These are phyloP conservation scores for Pyrenochaeta sp. DNA, from an alignment of 2,329 filamentous ascomycete species.

Conservation along the genomic window DNA sequence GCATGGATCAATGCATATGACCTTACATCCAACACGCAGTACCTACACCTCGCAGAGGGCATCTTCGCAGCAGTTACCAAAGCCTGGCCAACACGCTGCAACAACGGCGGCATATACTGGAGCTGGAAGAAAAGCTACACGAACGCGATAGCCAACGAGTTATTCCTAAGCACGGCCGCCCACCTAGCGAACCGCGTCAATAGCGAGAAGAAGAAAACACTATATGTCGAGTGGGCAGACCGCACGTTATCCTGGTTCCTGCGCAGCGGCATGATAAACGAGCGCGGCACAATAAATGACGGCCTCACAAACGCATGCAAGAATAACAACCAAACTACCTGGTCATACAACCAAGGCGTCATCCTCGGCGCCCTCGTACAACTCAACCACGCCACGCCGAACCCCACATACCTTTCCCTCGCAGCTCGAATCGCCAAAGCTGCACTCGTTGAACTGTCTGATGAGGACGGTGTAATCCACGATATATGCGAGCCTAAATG, in stretches of 20 bases:
- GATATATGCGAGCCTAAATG: slow-evolving; percentile 52
- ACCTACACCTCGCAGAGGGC: slow-evolving; percentile 57
- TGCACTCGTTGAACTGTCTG: slow-evolving; percentile 47
- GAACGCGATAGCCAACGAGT: slow-evolving; percentile 65
- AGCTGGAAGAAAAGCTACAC: slow-evolving; percentile 56
- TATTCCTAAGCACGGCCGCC: slow-evolving; percentile 64
- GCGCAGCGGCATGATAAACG: slow-evolving; percentile 57
- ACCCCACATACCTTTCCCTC: slow-evolving; percentile 43
- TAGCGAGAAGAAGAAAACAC: slow-evolving; percentile 40
- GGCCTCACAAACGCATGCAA: slow-evolving; percentile 61
- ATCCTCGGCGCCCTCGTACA: slow-evolving; percentile 67
- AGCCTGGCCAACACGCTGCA: slow-evolving; percentile 51
- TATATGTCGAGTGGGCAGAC: slow-evolving; percentile 58
- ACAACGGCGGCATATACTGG: slow-evolving; percentile 61
- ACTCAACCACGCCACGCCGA: slow-evolving; percentile 54
- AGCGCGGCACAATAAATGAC: slow-evolving; percentile 62
- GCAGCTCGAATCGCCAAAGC: slow-evolving; percentile 52
- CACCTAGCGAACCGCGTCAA: slow-evolving; percentile 61
- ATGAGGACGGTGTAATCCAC: slow-evolving; percentile 51
- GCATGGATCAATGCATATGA: slow-evolving; percentile 66
- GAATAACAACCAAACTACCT: slow-evolving; percentile 59
- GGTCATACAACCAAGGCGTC: slow-evolving; percentile 69
- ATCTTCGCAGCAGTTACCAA: slow-evolving; percentile 60
- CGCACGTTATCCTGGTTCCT: slow-evolving; percentile 63
- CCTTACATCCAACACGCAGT: slow-evolving; percentile 55